phyloP scores from a whole-genome alignment of 768 basidiomycete species.

The Calocera viscosa region DNA sequence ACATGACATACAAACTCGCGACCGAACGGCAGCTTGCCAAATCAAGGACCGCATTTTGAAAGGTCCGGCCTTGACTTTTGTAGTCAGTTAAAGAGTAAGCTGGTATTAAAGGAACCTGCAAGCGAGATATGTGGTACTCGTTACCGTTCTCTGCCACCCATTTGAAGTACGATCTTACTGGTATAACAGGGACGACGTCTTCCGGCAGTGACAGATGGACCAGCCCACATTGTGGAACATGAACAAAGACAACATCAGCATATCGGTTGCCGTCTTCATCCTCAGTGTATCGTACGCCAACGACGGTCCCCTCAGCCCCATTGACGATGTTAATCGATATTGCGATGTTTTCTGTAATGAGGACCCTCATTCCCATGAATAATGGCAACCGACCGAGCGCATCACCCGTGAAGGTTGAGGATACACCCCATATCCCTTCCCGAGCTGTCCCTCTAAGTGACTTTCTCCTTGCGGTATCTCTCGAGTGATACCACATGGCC shows the following conservation, averaged over 20 bases:
- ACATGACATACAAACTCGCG: conserved; percentile 6
- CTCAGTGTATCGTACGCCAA: background rate
- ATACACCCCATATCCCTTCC: background rate
- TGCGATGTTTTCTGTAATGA: conserved; percentile 5
- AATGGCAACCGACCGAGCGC: conserved; percentile 3
- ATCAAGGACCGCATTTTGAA: background rate
- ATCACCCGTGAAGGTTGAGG: background rate
- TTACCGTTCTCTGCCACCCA: background rate
- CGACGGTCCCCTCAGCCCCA: background rate
- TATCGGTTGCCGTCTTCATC: background rate
- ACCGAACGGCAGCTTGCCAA: background rate
- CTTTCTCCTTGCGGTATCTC: background rate
- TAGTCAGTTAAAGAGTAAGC: conserved; percentile 12
- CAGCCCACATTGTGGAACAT: background rate
- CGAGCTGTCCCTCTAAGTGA: background rate
- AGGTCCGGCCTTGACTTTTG: conserved; percentile 9
- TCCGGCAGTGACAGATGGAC: background rate
- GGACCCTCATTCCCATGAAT: conserved; percentile 3
- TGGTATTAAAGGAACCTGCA: conserved; percentile 1
- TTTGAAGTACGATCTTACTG: background rate
- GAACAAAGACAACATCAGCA: background rate
- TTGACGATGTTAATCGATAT: background rate
- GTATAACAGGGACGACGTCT: background rate
- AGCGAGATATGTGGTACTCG: background rate
- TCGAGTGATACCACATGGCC: background rate